These are phyloP conservation scores for Sarcocystis neurona DNA, from an alignment of 169 alveolate species.

Conservation along the genomic window DNA sequence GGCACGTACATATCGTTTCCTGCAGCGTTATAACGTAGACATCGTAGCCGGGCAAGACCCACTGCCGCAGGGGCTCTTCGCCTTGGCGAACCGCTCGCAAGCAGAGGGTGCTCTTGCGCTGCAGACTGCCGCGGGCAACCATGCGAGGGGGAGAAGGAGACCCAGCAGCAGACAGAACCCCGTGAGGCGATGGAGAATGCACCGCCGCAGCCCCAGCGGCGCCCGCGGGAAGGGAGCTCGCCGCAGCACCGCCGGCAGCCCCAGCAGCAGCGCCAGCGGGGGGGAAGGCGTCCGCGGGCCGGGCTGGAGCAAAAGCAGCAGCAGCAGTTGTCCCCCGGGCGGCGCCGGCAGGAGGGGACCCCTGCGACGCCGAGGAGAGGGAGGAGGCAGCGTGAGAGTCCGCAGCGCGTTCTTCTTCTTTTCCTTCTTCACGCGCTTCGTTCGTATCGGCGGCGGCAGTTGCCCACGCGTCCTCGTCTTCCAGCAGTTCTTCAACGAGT, in stretches of 20 bases:
- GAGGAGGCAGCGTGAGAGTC: too few relatives aligned
- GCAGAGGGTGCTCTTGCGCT: slow-evolving; percentile 13
- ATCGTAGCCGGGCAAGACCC: slow-evolving; percentile 80
- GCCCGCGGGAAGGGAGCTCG: not conserved
- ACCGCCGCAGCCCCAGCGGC: not conserved
- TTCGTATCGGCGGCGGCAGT: not conserved
- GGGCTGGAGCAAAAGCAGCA: too few relatives aligned
- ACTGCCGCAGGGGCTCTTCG: slow-evolving; percentile 73
- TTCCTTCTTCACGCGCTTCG: not conserved
- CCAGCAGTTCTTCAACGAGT: not conserved
- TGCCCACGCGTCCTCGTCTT: slow-evolving; percentile 22
- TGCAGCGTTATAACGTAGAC: slow-evolving; percentile 80
- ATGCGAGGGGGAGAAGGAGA: too few relatives aligned
- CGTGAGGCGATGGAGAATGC: too few relatives aligned
- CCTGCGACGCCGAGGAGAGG: too few relatives aligned
- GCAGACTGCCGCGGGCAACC: not conserved
- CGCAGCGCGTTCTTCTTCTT: not conserved
- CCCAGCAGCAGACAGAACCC: too few relatives aligned
- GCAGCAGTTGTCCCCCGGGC: too few relatives aligned
- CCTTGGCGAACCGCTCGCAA: slow-evolving; percentile 50
- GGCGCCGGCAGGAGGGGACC: too few relatives aligned
- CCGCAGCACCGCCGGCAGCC: too few relatives aligned
- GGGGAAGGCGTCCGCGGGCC: too few relatives aligned
- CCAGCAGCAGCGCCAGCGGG: too few relatives aligned
- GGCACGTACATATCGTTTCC: slow-evolving; percentile 73